Evolutionary conservation across 345 rosid genomes (phyloP), one percentile per base, ranked within the genome.

Genomic region (Raphanus sativus): DNA sequence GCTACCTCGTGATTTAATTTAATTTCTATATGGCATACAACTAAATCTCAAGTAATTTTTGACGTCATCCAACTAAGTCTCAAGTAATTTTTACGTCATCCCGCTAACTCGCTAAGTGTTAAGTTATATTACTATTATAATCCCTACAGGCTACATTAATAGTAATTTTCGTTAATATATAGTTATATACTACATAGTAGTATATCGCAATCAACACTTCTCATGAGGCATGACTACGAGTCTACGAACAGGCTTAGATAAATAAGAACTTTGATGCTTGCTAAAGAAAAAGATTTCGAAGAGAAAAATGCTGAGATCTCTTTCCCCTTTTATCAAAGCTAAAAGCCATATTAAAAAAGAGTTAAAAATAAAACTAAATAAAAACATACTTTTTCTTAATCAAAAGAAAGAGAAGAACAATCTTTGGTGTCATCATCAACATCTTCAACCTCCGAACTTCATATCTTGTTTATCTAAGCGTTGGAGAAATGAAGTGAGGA

Each of bases 391-490:
- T 15, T 9, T 45, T 16, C 17, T 61, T 10, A 78, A 58, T 2
- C 12, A 2, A 8, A 55, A 70, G 33, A 2, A 67, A 29, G 56
- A 29, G 50, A 70, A 70, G 75, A 77, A 0, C 16, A 70, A 56
- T 70, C 65, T 70, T 48, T 62, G 80, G 16, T 54, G 65, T 56
- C 11, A 55, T 65, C 45, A 54, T 64, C 45, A 38, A 55, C 40
- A 70, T 70, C 72, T 70, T 80, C 85, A 84, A 74, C 86, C 90
- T 78, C 90, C 90, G 15, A 80, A 77, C 82, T 86, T 90, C 50
- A 76, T 80, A 61, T 86, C 85, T 75, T 89, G 81, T 74, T 84
- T 82, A 28, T 82, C 89, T 55, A 87, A 60, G 10, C 84, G 84
- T 78, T 89, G 83, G 65, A 90, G 76, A 65, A 86, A 82, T 15